Conservation (phyloP, 352 stramenopile genomes). For the Phytopythium ostracodes region DNA sequence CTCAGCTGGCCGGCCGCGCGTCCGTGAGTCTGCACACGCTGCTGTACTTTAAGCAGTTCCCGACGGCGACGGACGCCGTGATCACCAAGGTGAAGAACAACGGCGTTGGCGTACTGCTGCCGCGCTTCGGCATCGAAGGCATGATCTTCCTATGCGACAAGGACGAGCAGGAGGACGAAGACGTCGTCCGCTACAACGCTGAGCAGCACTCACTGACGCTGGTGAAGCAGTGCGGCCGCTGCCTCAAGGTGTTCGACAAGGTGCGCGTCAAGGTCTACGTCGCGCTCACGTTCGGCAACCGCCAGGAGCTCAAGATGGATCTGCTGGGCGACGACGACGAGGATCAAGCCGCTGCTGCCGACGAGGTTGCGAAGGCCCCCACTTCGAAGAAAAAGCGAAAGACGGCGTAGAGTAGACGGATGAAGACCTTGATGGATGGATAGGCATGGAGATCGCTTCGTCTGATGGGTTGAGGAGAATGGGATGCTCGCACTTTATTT, state of each 20-base stretch:
- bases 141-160: conserved; percentile 89
- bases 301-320: conserved; percentile 84
- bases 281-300: conserved; percentile 69
- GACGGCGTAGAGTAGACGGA: conserved; percentile 2
- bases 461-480: too few relatives aligned
- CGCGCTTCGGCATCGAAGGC: conserved; percentile 98
- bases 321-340: conserved; percentile 49
- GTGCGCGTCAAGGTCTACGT: conserved; percentile 81
- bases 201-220: conserved; percentile 55
- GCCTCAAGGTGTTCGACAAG: conserved; percentile 76
- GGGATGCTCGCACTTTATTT: background rate
- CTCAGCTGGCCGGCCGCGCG: conserved; percentile 94
- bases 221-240: conserved; percentile 42
- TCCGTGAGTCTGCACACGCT: conserved; percentile 97
- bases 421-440: too few relatives aligned
- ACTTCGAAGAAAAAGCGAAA: background rate
- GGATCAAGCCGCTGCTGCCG: conserved; percentile 2
- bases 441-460: too few relatives aligned
- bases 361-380: background rate
- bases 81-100: conserved; percentile 95
- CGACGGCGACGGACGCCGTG: conserved; percentile 86
- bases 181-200: conserved; percentile 53
- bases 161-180: conserved; percentile 52
- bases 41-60: conserved; percentile 94
- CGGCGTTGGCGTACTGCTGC: conserved; percentile 94